Conservation (phyloP, 805 yeast genomes). For the Candida vaughaniae region DNA sequence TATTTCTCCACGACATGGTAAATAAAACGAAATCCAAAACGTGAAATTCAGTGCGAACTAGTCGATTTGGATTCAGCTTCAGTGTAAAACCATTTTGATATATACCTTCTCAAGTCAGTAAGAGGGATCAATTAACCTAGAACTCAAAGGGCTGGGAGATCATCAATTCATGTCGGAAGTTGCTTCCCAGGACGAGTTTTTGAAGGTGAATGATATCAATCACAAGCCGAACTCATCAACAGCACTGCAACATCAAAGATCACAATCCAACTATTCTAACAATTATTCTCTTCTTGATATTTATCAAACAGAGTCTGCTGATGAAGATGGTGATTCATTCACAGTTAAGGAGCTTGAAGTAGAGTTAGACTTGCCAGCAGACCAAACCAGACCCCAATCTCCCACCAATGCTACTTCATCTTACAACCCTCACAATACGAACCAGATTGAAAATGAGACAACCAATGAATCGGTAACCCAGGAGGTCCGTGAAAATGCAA, state of each 20-base stretch:
- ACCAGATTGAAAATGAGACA: too few species aligned
- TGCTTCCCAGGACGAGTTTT: not conserved
- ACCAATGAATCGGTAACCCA: not conserved
- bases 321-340: constrained; percentile 2
- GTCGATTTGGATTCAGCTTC: too few species aligned
- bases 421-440: too few species aligned
- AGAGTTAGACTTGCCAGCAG: not conserved
- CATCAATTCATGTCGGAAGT: too few species aligned
- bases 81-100: too few species aligned
- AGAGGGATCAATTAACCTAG: too few species aligned
- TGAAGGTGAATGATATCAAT: too few species aligned
- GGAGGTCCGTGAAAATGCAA: constrained; percentile 11
- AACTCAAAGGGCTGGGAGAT: too few species aligned
- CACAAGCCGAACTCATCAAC: too few species aligned
- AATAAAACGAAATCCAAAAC: not conserved
- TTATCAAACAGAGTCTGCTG: constrained; percentile 21
- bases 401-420: too few species aligned
- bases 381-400: not conserved
- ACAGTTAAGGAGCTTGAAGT: not conserved
- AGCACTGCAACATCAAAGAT: constrained; percentile 26
- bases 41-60: too few species aligned
- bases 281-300: constrained; percentile 39
- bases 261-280: constrained; percentile 31
- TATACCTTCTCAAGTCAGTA: too few species aligned
- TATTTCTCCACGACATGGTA: constrained; percentile 36